Base-by-base conservation (phyloP, 352 stramenopile species). In the Globisporangium apiculatum region DNA sequence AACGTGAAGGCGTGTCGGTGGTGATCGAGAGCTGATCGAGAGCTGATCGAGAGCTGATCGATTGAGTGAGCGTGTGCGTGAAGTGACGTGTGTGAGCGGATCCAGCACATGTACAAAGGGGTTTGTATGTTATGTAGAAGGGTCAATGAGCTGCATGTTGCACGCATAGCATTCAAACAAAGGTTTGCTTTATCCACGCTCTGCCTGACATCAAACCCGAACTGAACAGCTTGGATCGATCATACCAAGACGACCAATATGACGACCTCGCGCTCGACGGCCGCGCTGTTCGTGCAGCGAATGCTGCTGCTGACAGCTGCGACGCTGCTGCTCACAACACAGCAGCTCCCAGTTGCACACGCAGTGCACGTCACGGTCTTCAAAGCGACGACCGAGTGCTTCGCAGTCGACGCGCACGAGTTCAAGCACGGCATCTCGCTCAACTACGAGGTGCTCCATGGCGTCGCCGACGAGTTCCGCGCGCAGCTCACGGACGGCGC, bases 391-490 rank as follows among this genome's bases (percentile, higher is more conserved):
- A 59, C 64, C 40, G 83, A 93, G 71, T 93, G 82, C 60, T 93
- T 93, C 62, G 74, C 68, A 8, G 72, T 95, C 42, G 76, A 90
- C 7, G 82, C 76, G 41, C 69, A 79, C 56, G 74, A 56, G 58
- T 86, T 76, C 57, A 89, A 95, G 62, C 78, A 93, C 61, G 85
- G 85, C 48, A 82, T 95, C 52, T 95, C 85, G 43, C 78, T 95
- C 60, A 95, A 93, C 64, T 93, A 93, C 65, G 79, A 95, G 51
- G 79, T 79, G 45, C 60, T 95, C 7, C 71, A 72, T 31, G 85
- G 85, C 53, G 74, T 87, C 60, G 79, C 83, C 14, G 83, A 91
- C 48, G 66, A 71, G n/a, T 68, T 95, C 36, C 70, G 84, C 50
- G 74, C 73, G 15, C 72, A 88, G 62, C 66, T 95, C 37, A 78